These are phyloP conservation scores for Auriculariales sp. DNA, from an alignment of 768 basidiomycete species.

Conservation along the genomic window DNA sequence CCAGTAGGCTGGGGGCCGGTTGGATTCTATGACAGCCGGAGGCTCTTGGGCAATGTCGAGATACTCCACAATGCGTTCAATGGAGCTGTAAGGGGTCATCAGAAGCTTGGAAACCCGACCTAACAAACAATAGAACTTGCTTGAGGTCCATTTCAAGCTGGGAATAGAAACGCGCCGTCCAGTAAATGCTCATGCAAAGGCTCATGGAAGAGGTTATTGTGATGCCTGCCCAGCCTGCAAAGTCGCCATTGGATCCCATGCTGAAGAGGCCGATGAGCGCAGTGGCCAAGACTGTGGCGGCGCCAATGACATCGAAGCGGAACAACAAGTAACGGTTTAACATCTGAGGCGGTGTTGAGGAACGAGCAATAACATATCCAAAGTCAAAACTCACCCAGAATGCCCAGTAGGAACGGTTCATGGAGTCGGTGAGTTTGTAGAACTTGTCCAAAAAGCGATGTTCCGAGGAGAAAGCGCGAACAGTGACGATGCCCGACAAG, in stretches of 20 bases:
- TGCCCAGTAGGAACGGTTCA: conserved; percentile 13
- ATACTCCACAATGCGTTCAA: conserved; percentile 19
- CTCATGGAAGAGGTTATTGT: conserved; percentile 25
- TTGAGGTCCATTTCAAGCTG: conserved; percentile 12
- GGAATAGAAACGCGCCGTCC: conserved; percentile 8
- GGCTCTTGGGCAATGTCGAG: conserved; percentile 16
- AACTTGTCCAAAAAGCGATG: conserved; percentile 16
- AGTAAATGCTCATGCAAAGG: conserved; percentile 7
- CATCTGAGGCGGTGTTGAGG: too few species aligned
- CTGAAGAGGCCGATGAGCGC: background rate
- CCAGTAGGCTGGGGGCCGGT: conserved; percentile 18
- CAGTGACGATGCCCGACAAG: conserved; percentile 20
- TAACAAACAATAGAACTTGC: background rate
- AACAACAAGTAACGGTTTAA: conserved; percentile 15
- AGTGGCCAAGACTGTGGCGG: background rate
- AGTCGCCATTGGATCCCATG: background rate
- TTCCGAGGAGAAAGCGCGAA: conserved; percentile 21
- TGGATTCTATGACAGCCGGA: conserved; percentile 17
- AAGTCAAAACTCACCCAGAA: too few species aligned
- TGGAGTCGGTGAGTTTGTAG: conserved; percentile 18
- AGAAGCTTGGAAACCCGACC: background rate
- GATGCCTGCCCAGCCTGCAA: conserved; percentile 28
- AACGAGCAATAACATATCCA: too few species aligned
- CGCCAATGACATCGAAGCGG: conserved; percentile 6
- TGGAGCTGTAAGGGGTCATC: conserved; percentile 1